Conservation (phyloP, 2,329 filamentous ascomycete species). For the Colletotrichum sp. region DNA sequence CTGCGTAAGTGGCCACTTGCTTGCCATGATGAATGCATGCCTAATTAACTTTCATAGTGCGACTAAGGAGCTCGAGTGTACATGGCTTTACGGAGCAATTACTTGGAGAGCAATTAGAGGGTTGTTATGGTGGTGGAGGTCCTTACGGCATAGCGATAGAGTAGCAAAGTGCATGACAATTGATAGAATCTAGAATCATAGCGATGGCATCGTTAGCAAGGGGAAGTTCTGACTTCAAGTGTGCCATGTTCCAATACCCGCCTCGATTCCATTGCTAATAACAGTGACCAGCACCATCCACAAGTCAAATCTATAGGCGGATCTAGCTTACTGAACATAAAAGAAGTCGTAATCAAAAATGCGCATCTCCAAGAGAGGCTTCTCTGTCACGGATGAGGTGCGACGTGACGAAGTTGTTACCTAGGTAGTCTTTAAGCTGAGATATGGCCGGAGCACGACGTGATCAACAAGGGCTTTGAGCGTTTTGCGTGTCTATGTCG, state of each 20-base stretch:
- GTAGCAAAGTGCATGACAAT: neutral
- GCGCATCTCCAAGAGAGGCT: neutral
- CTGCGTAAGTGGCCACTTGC: neutral
- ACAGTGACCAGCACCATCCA: neutral
- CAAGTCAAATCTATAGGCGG: neutral
- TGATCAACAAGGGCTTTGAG: neutral
- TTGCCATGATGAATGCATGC: neutral
- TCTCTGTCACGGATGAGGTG: neutral
- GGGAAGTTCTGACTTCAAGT: neutral
- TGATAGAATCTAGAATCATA: neutral
- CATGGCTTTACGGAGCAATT: neutral
- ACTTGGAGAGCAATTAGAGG: neutral
- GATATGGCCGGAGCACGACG: neutral
- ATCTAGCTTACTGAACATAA: accelerated
- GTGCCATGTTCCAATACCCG: neutral
- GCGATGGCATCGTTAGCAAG: neutral
- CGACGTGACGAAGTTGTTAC: neutral
- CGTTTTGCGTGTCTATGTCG: neutral
- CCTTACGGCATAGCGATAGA: neutral
- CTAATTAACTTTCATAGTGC: neutral
- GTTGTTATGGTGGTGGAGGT: neutral
- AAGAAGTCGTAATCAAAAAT: accelerated
- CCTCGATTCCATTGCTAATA: neutral
- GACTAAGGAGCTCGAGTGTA: neutral
- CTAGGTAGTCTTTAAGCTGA: too few relatives aligned